phyloP scores from a whole-genome alignment of 768 basidiomycete genomes.

The Sutorius australiensis region DNA sequence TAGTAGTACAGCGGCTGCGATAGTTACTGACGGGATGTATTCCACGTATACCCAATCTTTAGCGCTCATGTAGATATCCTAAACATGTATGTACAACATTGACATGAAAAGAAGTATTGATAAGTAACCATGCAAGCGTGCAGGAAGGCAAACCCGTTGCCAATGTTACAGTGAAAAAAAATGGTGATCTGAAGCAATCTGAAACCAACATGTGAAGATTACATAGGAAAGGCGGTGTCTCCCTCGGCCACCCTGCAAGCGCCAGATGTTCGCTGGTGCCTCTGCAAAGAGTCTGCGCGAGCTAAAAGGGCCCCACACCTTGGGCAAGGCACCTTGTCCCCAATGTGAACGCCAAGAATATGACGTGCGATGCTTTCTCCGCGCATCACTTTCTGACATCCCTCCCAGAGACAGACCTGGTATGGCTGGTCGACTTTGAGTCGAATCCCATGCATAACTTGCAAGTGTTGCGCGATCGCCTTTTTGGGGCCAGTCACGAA shows the following conservation, averaged over 20 bases:
- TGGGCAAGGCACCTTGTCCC: slow-evolving; percentile 17
- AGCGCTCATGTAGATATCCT: background rate
- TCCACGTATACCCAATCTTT: background rate
- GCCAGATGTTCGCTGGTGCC: slow-evolving; percentile 11
- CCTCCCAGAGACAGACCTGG: slow-evolving; percentile 16
- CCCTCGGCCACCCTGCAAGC: slow-evolving; percentile 1
- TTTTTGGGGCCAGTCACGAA: slow-evolving; percentile 2
- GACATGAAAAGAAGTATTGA: background rate
- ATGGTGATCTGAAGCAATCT: background rate
- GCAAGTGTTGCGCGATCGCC: slow-evolving; percentile 15
- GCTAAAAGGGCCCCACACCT: slow-evolving; percentile 21
- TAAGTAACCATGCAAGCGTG: background rate
- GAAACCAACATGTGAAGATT: background rate
- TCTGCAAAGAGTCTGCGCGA: slow-evolving; percentile 24
- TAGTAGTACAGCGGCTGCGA: background rate
- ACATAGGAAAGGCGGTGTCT: background rate
- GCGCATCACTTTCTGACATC: slow-evolving; percentile 17
- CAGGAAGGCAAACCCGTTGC: background rate
- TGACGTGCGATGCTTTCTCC: slow-evolving; percentile 28
- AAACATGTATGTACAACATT: slow-evolving; percentile 1
- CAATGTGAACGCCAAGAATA: slow-evolving; percentile 21
- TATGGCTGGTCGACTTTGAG: slow-evolving; percentile 6
- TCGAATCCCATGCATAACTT: slow-evolving; percentile 2
- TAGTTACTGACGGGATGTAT: background rate
- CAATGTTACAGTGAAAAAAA: background rate